Base-by-base conservation (phyloP, 768 basidiomycete genomes). In the Suillus discolor region DNA sequence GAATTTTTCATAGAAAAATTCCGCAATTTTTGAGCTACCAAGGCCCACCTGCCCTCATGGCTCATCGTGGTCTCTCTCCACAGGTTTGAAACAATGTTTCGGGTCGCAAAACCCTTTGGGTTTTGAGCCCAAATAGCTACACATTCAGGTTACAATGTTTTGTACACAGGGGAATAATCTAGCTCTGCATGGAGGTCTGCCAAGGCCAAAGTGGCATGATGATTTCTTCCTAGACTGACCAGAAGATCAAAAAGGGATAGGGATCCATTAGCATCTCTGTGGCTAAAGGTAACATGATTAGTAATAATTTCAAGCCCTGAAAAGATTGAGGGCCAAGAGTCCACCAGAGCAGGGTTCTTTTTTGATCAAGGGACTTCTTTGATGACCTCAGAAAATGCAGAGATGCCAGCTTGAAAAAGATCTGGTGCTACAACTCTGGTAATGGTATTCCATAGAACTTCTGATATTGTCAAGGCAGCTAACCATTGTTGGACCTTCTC, bases 151-250 rank as follows among this genome's bases (percentile, higher is more conserved):
- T n/a, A n/a, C n/a, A n/a, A n/a, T n/a, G n/a, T n/a, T n/a, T n/a
- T n/a, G n/a, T n/a, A n/a, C n/a, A n/a, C 63, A 13, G 55, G 64
- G 13, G 20, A 25, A 59, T 67, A 67, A 16, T 36, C 34, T 8
- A 67, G 36, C 11, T 65, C 39, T 0, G 38, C 44, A 6, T 20
- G 2, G 5, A 67, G 4, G 34, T 65, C 47, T 1, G 12, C 12
- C 12, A 65, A 20, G 3, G 3, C 12, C 6, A 67, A 16, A 2
- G 15, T 47, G 0, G 63, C 18, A 7, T 11, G 7, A 4, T 16
- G 6, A 31, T 31, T 31, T 31, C 31, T 31, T 31, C 66, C 57
- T 12, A 64, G 13, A 42, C 63, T 64, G 36, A 64, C 34, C 13
- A 67, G 49, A 12, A 59, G 44, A 59, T 67, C 63, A 42, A 61